These are phyloP conservation scores for Vinca major DNA, from an alignment of 305 asterid species.

Conservation along the genomic window DNA sequence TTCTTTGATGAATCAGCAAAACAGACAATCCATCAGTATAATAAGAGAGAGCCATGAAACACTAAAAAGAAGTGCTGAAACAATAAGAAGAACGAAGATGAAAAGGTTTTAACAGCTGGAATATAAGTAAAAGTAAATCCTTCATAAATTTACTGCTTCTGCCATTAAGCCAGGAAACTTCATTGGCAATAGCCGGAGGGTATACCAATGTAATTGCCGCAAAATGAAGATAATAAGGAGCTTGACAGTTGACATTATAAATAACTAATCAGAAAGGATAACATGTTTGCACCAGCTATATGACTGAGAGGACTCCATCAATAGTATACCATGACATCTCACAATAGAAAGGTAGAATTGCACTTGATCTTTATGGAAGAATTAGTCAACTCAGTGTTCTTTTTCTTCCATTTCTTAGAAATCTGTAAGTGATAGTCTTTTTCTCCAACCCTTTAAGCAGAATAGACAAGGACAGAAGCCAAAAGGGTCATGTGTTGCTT, in stretches of 20 bases:
- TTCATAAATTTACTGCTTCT: too few relatives aligned
- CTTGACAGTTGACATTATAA: neutral
- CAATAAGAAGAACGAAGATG: too few relatives aligned
- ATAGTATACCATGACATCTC: neutral
- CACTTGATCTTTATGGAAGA: neutral
- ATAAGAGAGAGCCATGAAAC: too few relatives aligned
- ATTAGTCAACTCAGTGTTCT: neutral
- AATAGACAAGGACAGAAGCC: neutral
- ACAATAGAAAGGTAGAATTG: neutral
- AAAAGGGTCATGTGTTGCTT: too few relatives aligned
- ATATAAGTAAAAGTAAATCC: too few relatives aligned
- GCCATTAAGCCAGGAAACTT: too few relatives aligned
- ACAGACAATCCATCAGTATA: too few relatives aligned
- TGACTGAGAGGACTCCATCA: neutral
- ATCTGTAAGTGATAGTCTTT: neutral
- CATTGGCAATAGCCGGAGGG: too few relatives aligned
- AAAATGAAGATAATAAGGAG: constrained; percentile 1
- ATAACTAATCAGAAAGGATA: neutral
- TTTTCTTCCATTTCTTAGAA: neutral
- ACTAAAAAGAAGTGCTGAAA: too few relatives aligned
- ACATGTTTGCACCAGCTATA: neutral
- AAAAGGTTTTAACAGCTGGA: too few relatives aligned
- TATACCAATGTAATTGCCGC: too few relatives aligned
- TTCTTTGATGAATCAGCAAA: neutral
- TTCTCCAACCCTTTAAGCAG: neutral